These are phyloP conservation scores for Antrodiella citrinella DNA, from an alignment of 768 basidiomycete genomes.

Conservation along the genomic window DNA sequence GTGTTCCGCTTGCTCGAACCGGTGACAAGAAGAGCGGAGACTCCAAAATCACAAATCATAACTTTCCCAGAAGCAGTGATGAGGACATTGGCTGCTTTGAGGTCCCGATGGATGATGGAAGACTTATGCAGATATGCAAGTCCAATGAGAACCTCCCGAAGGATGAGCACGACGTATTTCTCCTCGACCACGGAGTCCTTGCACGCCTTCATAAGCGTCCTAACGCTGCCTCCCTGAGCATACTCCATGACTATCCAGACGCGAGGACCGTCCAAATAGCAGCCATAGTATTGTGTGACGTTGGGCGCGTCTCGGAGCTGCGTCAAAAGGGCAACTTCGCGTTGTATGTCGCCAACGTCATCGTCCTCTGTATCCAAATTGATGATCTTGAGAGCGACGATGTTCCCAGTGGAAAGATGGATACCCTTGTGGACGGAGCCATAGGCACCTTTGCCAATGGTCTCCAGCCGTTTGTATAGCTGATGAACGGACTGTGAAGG, in stretches of 20 bases:
- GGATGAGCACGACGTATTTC: conserved; percentile 79
- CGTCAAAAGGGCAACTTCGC: conserved; percentile 86
- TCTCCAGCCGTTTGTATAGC: conserved; percentile 79
- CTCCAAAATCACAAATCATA: conserved; percentile 97
- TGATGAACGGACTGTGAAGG: conserved; percentile 64
- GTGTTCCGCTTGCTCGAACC: conserved; percentile 90
- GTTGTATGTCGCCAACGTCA: conserved; percentile 94
- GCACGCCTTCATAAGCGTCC: conserved; percentile 86
- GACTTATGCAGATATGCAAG: conserved; percentile 89
- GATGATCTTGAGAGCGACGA: conserved; percentile 97
- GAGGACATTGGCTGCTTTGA: conserved; percentile 96
- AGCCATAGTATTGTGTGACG: conserved; percentile 94
- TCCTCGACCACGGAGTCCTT: conserved; percentile 76
- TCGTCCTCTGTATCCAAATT: conserved; percentile 96
- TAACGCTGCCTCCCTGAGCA: conserved; percentile 90
- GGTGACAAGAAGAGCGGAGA: conserved; percentile 84
- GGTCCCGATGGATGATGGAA: conserved; percentile 92
- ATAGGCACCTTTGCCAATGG: conserved; percentile 93
- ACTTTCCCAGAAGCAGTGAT: conserved; percentile 84
- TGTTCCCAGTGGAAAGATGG: conserved; percentile 75
- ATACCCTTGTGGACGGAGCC: conserved; percentile 92
- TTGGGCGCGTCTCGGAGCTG: conserved; percentile 87
- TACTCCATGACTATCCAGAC: conserved; percentile 99
- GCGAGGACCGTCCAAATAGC: conserved; percentile 87
- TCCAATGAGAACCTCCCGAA: conserved; percentile 81